These are phyloP conservation scores for Acanthamoeba healyi DNA, from an alignment of 208 protist species.

Conservation along the genomic window DNA sequence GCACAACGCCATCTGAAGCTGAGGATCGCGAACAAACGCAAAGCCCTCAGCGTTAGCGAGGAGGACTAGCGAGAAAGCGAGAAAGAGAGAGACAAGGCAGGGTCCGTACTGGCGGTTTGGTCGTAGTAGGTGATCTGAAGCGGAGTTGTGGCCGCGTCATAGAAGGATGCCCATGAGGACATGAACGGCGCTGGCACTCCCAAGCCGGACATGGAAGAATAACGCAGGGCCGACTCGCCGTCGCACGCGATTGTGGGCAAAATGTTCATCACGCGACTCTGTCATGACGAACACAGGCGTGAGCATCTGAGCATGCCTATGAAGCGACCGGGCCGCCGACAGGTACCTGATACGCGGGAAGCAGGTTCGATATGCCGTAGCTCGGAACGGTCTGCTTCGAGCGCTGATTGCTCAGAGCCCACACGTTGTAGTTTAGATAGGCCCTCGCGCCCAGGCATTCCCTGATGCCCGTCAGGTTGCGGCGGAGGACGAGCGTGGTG, in stretches of 20 bases:
- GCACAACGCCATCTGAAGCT: not conserved
- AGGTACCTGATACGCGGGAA: not conserved
- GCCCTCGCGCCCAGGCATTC: not conserved
- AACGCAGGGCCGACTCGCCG: not conserved
- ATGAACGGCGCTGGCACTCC: not conserved
- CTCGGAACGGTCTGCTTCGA: not conserved
- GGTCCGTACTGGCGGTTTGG: not conserved
- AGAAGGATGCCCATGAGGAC: not conserved
- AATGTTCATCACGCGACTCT: not conserved
- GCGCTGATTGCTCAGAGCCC: not conserved
- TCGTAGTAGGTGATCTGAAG: constrained; percentile 1
- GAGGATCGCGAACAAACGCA: not conserved
- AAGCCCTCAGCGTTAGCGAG: no score
- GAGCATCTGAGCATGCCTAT: no score
- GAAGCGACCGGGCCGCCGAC: no score
- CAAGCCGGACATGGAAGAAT: not conserved
- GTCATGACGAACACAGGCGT: not conserved
- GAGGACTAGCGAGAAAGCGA: no score
- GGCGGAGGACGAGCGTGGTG: not conserved
- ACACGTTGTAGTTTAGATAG: not conserved
- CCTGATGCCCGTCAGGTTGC: not conserved
- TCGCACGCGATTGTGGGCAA: not conserved
- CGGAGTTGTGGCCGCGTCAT: not conserved
- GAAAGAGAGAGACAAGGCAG: no score
- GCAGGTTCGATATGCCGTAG: not conserved